Evolutionary conservation across 805 yeast species (phyloP), one percentile per base, ranked within the genome.

Genomic region (Candida fluviatilis): DNA sequence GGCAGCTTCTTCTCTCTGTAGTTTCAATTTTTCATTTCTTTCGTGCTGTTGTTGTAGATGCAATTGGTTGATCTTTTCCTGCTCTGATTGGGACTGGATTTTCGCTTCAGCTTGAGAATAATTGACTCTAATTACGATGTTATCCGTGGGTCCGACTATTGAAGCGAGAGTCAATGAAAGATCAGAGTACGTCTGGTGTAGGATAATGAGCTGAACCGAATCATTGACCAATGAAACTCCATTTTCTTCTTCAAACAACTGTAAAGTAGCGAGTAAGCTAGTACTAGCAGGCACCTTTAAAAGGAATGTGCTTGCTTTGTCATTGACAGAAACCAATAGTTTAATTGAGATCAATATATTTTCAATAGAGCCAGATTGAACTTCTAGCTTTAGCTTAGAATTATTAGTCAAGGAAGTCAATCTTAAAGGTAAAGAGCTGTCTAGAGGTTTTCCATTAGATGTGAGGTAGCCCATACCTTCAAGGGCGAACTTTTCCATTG

Each of bases 361-460:
- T 4, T 5, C 8, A 4, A n/a, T 18, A 5, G 26, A 13, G 13
- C 28, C 18, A 6, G 18, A 17, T 18, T 47, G 35, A 11, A 50
- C 34, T 36, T 41, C 42, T 14, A 67, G 46, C 13, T 38, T 42
- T 18, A 68, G 41, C 40, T 59, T 66, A 26, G 66, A 50, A 38
- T 66, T 67, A 41, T 59, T 66, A 16, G 54, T 42, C 17, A 68
- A 46, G 19, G 48, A 55, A 12, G 66, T 54, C 30, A 61, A 53
- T 33, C 69, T 45, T 6, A 68, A 35, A 1, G 70, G 64, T 18
- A 61, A 49, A 13, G 62, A 41, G 3, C 48, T 40, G 38, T 68
- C 71, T 15, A 67, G 42, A 10, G 36, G 48, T 38, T 62, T 63
- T 39, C 54, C 52, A 32, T 60, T 55, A 42, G 55, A 43, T n/a